These are phyloP conservation scores for Suhomyces emberorum DNA, from an alignment of 805 yeast species.

Conservation along the genomic window DNA sequence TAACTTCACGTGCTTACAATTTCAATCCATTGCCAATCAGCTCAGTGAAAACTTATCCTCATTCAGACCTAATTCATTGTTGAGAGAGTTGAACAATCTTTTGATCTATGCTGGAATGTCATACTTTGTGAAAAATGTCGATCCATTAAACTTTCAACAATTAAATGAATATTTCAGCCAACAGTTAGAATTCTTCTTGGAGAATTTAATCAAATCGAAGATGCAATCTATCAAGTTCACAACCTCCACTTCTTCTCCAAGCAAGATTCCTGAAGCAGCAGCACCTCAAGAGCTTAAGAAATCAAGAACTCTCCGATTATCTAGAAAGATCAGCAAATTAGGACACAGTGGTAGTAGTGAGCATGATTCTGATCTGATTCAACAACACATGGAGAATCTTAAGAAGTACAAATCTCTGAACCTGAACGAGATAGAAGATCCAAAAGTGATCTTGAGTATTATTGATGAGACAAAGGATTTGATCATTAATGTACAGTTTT, in stretches of 20 bases:
- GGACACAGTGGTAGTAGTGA: constrained; percentile 14
- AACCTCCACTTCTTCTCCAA: constrained; percentile 2
- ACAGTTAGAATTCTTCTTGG: constrained; percentile 26
- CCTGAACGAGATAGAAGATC: constrained; percentile 29
- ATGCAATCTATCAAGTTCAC: constrained; percentile 16
- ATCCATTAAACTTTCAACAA: constrained; percentile 44
- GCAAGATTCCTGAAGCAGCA: constrained; percentile 3
- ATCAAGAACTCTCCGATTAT: constrained; percentile 29
- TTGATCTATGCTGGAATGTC: constrained; percentile 32
- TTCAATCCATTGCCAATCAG: constrained; percentile 41
- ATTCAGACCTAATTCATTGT: constrained; percentile 20
- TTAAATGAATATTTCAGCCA: constrained; percentile 43
- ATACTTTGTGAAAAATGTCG: constrained; percentile 53
- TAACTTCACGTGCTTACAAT: constrained; percentile 28
- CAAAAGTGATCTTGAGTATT: constrained; percentile 30
- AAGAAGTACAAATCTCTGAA: constrained; percentile 6
- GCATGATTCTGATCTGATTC: constrained; percentile 8
- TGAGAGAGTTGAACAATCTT: constrained; percentile 25
- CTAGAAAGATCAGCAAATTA: constrained; percentile 24
- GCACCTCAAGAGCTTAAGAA: constrained; percentile 15
- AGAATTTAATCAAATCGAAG: constrained; percentile 19
- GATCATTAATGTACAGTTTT: constrained; percentile 36
- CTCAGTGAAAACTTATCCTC: constrained; percentile 27
- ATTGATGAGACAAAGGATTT: constrained; percentile 35
- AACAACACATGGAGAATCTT: constrained; percentile 10